Conservation (phyloP, 2,329 filamentous ascomycete species). For the Laburnicola sp. region DNA sequence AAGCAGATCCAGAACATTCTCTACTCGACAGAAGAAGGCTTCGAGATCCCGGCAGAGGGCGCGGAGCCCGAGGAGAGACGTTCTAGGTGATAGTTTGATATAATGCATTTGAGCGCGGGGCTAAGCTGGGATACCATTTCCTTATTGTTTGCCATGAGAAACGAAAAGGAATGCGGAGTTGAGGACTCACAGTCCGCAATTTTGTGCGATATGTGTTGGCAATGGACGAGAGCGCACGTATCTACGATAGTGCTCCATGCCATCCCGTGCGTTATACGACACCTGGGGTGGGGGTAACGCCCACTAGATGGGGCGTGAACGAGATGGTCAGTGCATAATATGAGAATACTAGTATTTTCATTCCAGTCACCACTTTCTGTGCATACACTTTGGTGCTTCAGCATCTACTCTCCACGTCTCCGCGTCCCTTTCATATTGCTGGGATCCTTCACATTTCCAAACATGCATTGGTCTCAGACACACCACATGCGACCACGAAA, state of each 20-base stretch:
- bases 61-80: slow-evolving; percentile 75
- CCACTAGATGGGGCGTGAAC: background rate
- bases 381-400: no score
- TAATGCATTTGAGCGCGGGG: slow-evolving; percentile 39
- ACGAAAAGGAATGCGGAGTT: slow-evolving; percentile 6
- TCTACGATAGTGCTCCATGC: background rate
- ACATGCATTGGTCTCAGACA: no score
- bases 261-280: no score
- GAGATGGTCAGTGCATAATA: slow-evolving; percentile 5
- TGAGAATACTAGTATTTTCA: background rate
- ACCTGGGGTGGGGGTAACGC: no score
- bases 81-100: slow-evolving; percentile 21
- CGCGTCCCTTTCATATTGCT: background rate
- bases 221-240: background rate
- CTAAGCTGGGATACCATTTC: slow-evolving; percentile 37
- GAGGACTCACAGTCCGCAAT: background rate
- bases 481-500: no score
- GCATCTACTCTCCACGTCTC: no score
- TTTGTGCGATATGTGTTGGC: background rate
- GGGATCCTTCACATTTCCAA: no score
- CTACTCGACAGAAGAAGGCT: slow-evolving; percentile 86
- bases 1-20: slow-evolving; percentile 96
- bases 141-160: slow-evolving; percentile 23
- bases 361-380: background rate
- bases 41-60: slow-evolving; percentile 83